A percentile compares a stretch with the other conserved stretches of the same genome.
Conservation (phyloP, 2,329 filamentous ascomycete species). For the Xylariaceae sp. region DNA sequence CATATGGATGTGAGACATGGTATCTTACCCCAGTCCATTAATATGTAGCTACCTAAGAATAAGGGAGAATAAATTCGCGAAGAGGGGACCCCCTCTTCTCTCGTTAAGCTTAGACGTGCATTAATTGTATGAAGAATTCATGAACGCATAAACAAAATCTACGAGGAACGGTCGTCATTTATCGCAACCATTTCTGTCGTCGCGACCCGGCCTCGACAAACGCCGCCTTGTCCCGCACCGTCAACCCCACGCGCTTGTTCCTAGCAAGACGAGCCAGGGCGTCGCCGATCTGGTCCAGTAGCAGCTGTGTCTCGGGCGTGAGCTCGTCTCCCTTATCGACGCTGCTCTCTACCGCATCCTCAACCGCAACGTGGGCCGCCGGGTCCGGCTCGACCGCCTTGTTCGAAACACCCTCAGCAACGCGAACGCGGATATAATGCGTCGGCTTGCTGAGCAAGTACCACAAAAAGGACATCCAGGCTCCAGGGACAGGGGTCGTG, state of each 20-base stretch:
- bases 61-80: no score
- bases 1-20: no score
- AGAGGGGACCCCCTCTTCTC: no score
- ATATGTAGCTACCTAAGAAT: no score
- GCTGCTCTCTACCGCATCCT: constrained; percentile 27
- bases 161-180: not conserved
- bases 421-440: constrained; percentile 84
- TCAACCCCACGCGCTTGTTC: constrained; percentile 83
- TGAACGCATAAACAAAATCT: not conserved
- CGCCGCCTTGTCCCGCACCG: constrained; percentile 72
- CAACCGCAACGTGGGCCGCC: constrained; percentile 20
- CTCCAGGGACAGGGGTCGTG: constrained; percentile 79
- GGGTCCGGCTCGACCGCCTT: constrained; percentile 37
- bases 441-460: constrained; percentile 76
- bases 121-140: not conserved
- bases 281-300: constrained; percentile 77
- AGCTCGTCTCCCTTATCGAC: constrained; percentile 30
- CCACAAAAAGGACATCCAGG: constrained; percentile 74
- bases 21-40: no score
- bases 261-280: constrained; percentile 80
- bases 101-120: no score
- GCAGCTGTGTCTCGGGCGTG: constrained; percentile 55
- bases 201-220: constrained; percentile 66
- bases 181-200: constrained; percentile 28
- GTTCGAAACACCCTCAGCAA: constrained; percentile 69